A percentile compares a stretch with the other conserved stretches of the same genome.
phyloP scores from a whole-genome alignment of 2,329 filamentous ascomycete genomes.

The Trichophyton mentagrophytes region DNA sequence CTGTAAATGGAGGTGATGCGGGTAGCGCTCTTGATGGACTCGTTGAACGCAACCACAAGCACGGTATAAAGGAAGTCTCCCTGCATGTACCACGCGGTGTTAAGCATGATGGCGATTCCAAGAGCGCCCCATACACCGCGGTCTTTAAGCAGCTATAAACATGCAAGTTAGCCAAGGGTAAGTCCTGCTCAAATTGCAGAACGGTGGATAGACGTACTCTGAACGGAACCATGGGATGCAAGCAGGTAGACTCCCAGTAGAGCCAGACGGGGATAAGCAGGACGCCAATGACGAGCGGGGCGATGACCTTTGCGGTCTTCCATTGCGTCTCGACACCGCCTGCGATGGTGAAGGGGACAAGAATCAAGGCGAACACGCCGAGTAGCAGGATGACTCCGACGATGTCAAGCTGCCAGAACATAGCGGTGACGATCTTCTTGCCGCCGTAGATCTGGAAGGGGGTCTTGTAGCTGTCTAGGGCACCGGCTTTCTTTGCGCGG shows the following conservation, averaged over 20 bases:
- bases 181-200: background rate
- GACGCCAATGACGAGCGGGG: conserved; percentile 41
- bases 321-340: conserved; percentile 39
- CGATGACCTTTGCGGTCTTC: conserved; percentile 39
- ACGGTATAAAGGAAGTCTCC: conserved; percentile 53
- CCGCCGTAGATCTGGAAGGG: conserved; percentile 33
- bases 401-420: conserved; percentile 46
- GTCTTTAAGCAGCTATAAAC: conserved; percentile 42
- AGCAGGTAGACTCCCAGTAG: conserved; percentile 42
- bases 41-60: conserved; percentile 49
- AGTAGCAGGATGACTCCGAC: conserved; percentile 42
- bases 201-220: conserved; percentile 18
- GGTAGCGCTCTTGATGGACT: conserved; percentile 44
- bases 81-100: conserved; percentile 50
- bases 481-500: conserved; percentile 42
- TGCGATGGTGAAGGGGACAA: conserved; percentile 47
- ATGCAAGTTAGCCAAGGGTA: background rate
- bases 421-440: conserved; percentile 26
- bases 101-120: conserved; percentile 45
- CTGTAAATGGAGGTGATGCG: conserved; percentile 49
- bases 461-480: conserved; percentile 34
- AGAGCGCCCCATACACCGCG: conserved; percentile 52
- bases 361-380: conserved; percentile 39
- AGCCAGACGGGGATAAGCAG: conserved; percentile 39
- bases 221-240: conserved; percentile 47